Conservation (phyloP, 2,329 filamentous ascomycete species). For the Colletotrichum sp. region DNA sequence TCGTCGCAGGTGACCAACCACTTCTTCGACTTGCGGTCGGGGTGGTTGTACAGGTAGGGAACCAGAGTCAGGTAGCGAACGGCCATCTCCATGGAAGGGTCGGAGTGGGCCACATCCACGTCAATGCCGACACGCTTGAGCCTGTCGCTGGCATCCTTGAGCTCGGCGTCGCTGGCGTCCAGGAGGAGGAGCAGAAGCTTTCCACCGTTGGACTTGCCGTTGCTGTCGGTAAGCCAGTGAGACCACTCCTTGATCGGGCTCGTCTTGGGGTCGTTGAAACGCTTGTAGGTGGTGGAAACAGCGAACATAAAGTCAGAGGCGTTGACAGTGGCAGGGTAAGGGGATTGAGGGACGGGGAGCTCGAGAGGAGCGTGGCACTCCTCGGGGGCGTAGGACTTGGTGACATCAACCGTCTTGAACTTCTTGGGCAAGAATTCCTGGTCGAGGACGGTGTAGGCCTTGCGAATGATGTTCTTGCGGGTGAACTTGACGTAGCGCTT, state of each 20-base stretch:
- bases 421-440: constrained; percentile 51
- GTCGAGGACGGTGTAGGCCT: constrained; percentile 54
- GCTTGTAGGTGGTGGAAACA: constrained; percentile 62
- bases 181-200: constrained; percentile 60
- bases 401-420: constrained; percentile 54
- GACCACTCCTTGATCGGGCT: constrained; percentile 63
- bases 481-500: constrained; percentile 60
- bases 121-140: constrained; percentile 57
- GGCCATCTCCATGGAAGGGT: constrained; percentile 60
- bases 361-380: constrained; percentile 54
- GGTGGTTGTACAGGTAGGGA: constrained; percentile 58
- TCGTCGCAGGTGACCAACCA: constrained; percentile 70
- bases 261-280: constrained; percentile 56
- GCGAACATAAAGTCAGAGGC: constrained; percentile 64
- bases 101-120: constrained; percentile 60
- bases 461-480: constrained; percentile 53
- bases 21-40: constrained; percentile 51
- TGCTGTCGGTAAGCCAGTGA: constrained; percentile 63
- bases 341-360: constrained; percentile 55
- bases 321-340: constrained; percentile 54
- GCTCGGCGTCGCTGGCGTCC: constrained; percentile 55
- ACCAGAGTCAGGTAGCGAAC: constrained; percentile 62
- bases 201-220: constrained; percentile 60
- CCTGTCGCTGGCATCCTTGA: constrained; percentile 51
- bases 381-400: constrained; percentile 43